phyloP scores from a whole-genome alignment of 1,139 yeast genomes.

The Scheffersomyces titani region DNA sequence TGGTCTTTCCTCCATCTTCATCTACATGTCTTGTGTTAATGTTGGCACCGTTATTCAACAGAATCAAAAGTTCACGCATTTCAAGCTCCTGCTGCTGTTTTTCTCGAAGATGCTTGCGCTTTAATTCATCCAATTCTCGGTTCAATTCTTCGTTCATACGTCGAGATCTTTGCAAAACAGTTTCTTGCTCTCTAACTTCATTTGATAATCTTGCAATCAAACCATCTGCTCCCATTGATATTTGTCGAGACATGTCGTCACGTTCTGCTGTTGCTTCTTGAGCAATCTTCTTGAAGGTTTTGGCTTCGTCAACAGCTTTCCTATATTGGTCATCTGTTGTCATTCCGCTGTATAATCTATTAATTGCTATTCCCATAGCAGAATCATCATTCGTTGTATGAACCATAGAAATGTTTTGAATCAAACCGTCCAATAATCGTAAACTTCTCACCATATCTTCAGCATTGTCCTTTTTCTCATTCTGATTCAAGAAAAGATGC shows the following conservation, averaged over 20 bases:
- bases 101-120: conserved; percentile 68
- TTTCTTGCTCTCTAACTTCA: conserved; percentile 74
- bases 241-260: conserved; percentile 71
- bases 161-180: conserved; percentile 65
- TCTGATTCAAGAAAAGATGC: conserved; percentile 74
- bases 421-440: conserved; percentile 78
- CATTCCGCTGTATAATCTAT: conserved; percentile 72
- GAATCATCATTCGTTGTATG: conserved; percentile 69
- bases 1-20: conserved; percentile 36
- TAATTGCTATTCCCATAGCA: conserved; percentile 82
- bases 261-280: conserved; percentile 86
- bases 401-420: conserved; percentile 73
- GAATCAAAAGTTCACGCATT: conserved; percentile 78
- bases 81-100: conserved; percentile 88
- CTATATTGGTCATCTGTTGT: conserved; percentile 90
- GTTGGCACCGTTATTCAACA: conserved; percentile 50
- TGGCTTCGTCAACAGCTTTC: conserved; percentile 73
- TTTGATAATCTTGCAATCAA: conserved; percentile 67
- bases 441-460: conserved; percentile 64
- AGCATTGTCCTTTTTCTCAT: conserved; percentile 52
- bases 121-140: conserved; percentile 69
- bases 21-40: conserved; percentile 10
- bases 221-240: conserved; percentile 84
- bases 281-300: conserved; percentile 62
- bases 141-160: conserved; percentile 65